Percentiles rank a stretch among this genome's conserved stretches.
These are phyloP conservation scores for Melastoma malabathricum DNA, from an alignment of 345 rosid genomes.

Conservation along the genomic window DNA sequence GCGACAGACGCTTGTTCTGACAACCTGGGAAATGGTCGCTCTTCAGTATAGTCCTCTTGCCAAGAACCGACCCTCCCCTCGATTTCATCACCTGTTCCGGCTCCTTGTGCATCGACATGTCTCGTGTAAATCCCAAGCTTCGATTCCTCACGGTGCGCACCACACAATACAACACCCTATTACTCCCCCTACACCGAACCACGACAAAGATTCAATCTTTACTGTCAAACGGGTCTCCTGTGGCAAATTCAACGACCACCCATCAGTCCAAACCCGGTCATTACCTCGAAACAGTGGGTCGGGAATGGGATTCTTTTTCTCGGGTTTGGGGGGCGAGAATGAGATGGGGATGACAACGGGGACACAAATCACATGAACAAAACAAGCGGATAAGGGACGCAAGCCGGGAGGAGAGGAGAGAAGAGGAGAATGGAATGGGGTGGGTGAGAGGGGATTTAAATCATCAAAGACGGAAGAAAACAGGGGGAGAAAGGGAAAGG, in stretches of 20 bases:
- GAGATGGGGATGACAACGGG: background rate
- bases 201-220: too few relatives aligned
- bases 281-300: too few relatives aligned
- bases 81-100: slow-evolving; percentile 83
- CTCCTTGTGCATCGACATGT: slow-evolving; percentile 76
- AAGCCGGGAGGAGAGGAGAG: background rate
- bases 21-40: slow-evolving; percentile 99
- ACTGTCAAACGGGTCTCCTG: too few relatives aligned
- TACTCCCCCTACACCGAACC: too few relatives aligned
- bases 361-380: background rate
- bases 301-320: too few relatives aligned
- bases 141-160: background rate
- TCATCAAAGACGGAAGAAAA: background rate
- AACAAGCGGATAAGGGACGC: background rate
- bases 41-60: slow-evolving; percentile 94
- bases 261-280: too few relatives aligned
- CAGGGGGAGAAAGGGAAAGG: background rate
- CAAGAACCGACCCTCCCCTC: slow-evolving; percentile 91
- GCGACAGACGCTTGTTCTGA: slow-evolving; percentile 79
- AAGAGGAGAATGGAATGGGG: too few relatives aligned
- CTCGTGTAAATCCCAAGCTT: slow-evolving; percentile 1
- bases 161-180: too few relatives aligned
- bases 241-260: too few relatives aligned
- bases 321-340: background rate
- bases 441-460: background rate